Evolutionary conservation across 83 land plant species (phyloP).

Genomic region (Picea mariana): DNA sequence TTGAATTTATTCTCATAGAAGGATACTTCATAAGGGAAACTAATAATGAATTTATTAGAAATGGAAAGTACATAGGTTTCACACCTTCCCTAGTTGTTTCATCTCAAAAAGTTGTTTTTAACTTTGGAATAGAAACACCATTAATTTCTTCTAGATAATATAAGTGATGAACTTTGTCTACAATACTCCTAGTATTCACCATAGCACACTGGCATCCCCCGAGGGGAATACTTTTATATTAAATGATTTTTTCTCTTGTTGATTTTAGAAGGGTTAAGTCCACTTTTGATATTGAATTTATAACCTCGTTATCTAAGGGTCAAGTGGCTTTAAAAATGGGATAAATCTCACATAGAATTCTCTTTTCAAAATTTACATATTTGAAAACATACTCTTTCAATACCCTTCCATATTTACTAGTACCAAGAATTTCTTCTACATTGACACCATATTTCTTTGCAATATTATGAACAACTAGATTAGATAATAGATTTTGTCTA

Average conservation of each 20-base stretch:
- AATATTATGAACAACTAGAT: slow-evolving; percentile 83
- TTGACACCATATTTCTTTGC: slow-evolving; percentile 79
- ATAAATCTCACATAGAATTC: slow-evolving; percentile 34
- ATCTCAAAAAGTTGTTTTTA: slow-evolving; percentile 61
- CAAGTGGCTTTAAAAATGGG: background rate
- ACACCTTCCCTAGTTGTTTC: slow-evolving; percentile 50
- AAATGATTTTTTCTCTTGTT: slow-evolving; percentile 7
- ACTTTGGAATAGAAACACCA: slow-evolving; percentile 62
- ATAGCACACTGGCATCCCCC: slow-evolving; percentile 94
- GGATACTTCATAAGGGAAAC: slow-evolving; percentile 80
- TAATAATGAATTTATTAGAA: slow-evolving; percentile 88
- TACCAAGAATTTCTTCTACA: slow-evolving; percentile 64
- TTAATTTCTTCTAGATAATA: slow-evolving; percentile 89
- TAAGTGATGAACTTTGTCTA: slow-evolving; percentile 95
- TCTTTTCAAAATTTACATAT: slow-evolving; percentile 47
- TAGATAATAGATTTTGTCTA: slow-evolving; percentile 43
- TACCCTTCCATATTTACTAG: slow-evolving; percentile 89
- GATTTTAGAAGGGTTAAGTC: slow-evolving; percentile 8
- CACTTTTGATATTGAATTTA: slow-evolving; percentile 14
- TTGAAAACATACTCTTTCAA: slow-evolving; percentile 78
- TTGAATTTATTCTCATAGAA: slow-evolving; percentile 27
- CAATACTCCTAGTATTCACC: slow-evolving; percentile 94
- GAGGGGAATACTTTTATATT: slow-evolving; percentile 52
- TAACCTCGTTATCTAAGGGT: background rate
- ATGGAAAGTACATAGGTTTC: slow-evolving; percentile 85